Base-by-base conservation (phyloP, 1,284 basidiomycete species). In the Xerocomus nothofagi region DNA sequence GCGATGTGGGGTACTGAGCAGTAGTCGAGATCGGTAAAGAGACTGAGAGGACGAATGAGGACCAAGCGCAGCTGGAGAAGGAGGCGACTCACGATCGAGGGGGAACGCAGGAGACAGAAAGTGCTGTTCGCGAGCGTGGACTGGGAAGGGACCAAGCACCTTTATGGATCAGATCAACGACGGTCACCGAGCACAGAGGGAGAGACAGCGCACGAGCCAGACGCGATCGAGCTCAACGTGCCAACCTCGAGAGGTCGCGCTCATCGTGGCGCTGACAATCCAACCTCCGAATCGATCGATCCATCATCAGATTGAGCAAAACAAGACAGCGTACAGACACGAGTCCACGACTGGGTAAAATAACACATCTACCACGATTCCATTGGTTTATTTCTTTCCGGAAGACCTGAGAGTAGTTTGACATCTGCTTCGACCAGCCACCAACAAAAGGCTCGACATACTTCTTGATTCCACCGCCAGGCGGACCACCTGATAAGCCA, bases 401-500 rank as follows among this genome's bases (percentile, higher is more conserved):
- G 84, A 86, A 44, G 84, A 87, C 69, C 86, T 87, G 58, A 33
- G 44, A 57, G 48, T 52, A 40, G 32, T 49, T 51, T 53, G 32
- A 47, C 44, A 40, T 30, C 24, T 26, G 50, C 52, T 32, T 49
- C 39, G 37, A 41, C 44, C 18, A 44, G 26, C 51, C 47, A 31
- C 37, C 20, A 7, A 46, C 21, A 33, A 48, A 37, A 47, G 14
- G 34, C 33, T 45, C 31, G 27, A 75, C 81, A 56, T 66, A 88
- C 88, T 91, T 89, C 79, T 91, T 91, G 75, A 91, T 88, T 31
- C 88, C 88, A 39, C 79, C 79, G 30, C 87, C 85, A 46, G 81
- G 77, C 24, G 84, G 71, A 29, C 87, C 86, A 58, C 79, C 88
- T 82, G 47, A 38, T 21, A n/a, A 33, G 29, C 21, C 21, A 30